Evolutionary conservation across 2,329 filamentous ascomycete genomes (phyloP), one percentile per base, ranked within the genome.

Genomic region (Lasiodiplodia sp.): DNA sequence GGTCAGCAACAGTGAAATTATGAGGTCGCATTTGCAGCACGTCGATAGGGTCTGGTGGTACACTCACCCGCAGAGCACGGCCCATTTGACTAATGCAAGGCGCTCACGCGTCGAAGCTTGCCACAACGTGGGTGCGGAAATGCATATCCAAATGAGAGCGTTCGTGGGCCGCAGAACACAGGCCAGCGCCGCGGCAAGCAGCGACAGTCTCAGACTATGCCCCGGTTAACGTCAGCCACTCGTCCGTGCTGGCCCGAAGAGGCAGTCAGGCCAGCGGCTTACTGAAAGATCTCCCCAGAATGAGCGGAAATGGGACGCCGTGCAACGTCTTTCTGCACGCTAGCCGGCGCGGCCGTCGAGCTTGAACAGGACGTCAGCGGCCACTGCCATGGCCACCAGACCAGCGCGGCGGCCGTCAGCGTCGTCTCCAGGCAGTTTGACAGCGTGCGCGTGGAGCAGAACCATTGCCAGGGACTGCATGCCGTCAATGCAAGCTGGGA

Each of bases 391-490:
- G 96, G 95, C 92, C 93, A 98, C 73, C 90, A 88, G 77, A 89
- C 89, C 56, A 98, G 83, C 1, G 94, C 95, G 74, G 89, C 85
- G 69, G 92, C 85, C 4, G 95, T 97, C 73, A 99, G 82, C 0
- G 92, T 92, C n/a, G 91, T 93, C 83, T 99, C 96, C 4, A 98
- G 83, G 65, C 91, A 96, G 81, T 99, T 99, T 67, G 95, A 97
- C 76, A 99, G 91, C 0, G 96, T 97, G 57, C 96, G 88, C 0
- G 94, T 95, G 1, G 94, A 96, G 81, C 91, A 96, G 80, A 96
- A 98, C 92, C 93, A 98, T 78, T 97, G 93, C 94, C 96, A 99
- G 7, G 96, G 93, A 79, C 89, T 97, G 74, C 89, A 83, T 53
- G 92, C 79, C 3, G 89, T 90, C 80, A 96, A 86, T 69, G 87